Conservation (phyloP, 2,329 filamentous ascomycete species). For the Exutisphaerella laricina region DNA sequence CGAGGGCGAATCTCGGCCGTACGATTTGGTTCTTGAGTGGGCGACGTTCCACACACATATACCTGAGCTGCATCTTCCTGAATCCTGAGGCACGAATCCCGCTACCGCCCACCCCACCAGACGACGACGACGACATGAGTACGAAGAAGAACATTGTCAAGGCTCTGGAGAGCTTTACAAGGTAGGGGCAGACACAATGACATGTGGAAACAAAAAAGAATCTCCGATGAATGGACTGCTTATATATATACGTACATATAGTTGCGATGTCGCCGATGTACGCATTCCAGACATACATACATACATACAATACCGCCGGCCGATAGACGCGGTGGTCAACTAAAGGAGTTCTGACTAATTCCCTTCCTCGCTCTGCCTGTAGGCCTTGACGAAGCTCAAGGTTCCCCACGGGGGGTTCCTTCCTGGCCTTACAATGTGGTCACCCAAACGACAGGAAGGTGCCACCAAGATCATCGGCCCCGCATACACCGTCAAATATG, state of each 20-base stretch:
- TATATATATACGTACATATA: slow-evolving; percentile 21
- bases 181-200: slow-evolving; percentile 9
- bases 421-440: slow-evolving; percentile 51
- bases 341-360: too few relatives aligned
- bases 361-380: too few relatives aligned
- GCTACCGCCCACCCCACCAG: too few relatives aligned
- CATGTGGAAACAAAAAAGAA: neutral
- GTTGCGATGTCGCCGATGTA: slow-evolving; percentile 50
- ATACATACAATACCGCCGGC: too few relatives aligned
- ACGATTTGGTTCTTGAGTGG: too few relatives aligned
- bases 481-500: slow-evolving; percentile 52
- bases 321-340: too few relatives aligned
- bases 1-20: too few relatives aligned
- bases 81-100: too few relatives aligned
- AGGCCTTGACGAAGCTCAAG: slow-evolving; percentile 47
- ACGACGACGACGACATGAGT: too few relatives aligned
- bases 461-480: slow-evolving; percentile 51
- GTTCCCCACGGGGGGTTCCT: slow-evolving; percentile 49
- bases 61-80: too few relatives aligned
- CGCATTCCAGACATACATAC: too few relatives aligned
- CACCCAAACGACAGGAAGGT: slow-evolving; percentile 47
- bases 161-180: slow-evolving; percentile 23
- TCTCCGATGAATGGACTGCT: neutral
- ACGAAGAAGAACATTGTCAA: slow-evolving; percentile 20
- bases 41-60: too few relatives aligned